Evolutionary conservation across 139 green algal species (phyloP).

Genomic region (Chlorella sp.): DNA sequence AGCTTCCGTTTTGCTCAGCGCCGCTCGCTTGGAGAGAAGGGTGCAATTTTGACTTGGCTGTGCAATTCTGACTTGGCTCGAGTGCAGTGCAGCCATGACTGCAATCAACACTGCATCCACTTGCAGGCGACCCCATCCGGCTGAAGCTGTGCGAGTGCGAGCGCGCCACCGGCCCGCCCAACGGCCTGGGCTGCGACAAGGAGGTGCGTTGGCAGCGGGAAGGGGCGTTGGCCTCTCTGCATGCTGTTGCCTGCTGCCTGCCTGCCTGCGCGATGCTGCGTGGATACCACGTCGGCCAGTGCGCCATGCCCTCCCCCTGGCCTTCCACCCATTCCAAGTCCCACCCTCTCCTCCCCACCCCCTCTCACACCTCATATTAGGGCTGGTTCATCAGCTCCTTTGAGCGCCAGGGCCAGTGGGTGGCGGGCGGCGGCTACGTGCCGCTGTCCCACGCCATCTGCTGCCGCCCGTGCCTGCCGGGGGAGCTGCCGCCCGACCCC

Average conservation of each 20-base stretch:
- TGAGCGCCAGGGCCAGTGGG: constrained; percentile 65
- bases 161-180: constrained; percentile 48
- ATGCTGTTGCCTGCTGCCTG: too few species aligned
- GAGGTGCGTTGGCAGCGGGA: neutral
- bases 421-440: constrained; percentile 68
- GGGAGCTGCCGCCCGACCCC: constrained; percentile 47
- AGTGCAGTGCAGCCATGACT: too few species aligned
- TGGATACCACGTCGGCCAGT: too few species aligned
- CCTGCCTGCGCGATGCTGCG: too few species aligned
- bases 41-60: too few species aligned
- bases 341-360: neutral
- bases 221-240: neutral
- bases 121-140: neutral
- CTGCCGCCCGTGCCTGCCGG: constrained; percentile 78
- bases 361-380: constrained; percentile 5
- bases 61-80: too few species aligned
- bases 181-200: constrained; percentile 66
- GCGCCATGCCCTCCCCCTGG: too few species aligned
- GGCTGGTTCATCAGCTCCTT: constrained; percentile 67
- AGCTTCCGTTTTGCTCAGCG: too few species aligned
- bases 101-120: too few species aligned
- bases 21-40: too few species aligned
- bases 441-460: constrained; percentile 80
- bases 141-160: constrained; percentile 70
- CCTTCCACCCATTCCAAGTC: neutral